phyloP scores from a whole-genome alignment of 2,329 filamentous ascomycete species.

The Calonectria pseudoturangicola region DNA sequence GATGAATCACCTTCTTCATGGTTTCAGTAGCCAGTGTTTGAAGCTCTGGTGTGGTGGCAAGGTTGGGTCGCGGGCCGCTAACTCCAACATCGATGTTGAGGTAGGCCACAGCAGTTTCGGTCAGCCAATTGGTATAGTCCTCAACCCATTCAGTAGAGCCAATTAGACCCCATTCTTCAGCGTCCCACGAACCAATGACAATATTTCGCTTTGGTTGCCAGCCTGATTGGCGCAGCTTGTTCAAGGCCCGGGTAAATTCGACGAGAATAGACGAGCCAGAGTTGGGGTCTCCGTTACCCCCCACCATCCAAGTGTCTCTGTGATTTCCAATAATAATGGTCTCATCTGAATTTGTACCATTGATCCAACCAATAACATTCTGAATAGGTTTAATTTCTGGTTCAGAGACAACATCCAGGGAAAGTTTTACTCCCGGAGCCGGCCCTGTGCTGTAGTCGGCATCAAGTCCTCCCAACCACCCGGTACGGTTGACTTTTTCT shows the following conservation, averaged over 20 bases:
- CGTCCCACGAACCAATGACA: constrained; percentile 83
- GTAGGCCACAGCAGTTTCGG: constrained; percentile 82
- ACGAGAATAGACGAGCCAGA: constrained; percentile 86
- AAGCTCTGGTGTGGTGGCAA: constrained; percentile 79
- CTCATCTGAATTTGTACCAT: constrained; percentile 84
- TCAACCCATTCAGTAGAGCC: constrained; percentile 93
- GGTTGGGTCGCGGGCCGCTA: constrained; percentile 73
- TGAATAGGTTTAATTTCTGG: constrained; percentile 79
- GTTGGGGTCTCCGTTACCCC: constrained; percentile 90
- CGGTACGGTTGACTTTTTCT: constrained; percentile 76
- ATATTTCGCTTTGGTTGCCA: constrained; percentile 86
- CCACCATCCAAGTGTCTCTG: constrained; percentile 74
- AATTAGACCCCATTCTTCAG: constrained; percentile 86
- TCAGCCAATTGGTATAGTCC: constrained; percentile 86
- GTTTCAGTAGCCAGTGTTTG: constrained; percentile 79
- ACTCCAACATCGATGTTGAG: constrained; percentile 86
- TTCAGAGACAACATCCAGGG: constrained; percentile 82
- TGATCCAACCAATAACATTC: constrained; percentile 88
- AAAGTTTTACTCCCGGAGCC: constrained; percentile 75
- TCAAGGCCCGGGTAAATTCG: constrained; percentile 84
- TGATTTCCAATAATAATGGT: constrained; percentile 86
- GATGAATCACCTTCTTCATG: constrained; percentile 74
- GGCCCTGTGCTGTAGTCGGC: constrained; percentile 66
- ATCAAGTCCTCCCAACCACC: constrained; percentile 74
- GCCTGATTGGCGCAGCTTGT: constrained; percentile 80